phyloP scores from a whole-genome alignment of 176 grass and related monocot species.

The Echinochloa phyllopogon region DNA sequence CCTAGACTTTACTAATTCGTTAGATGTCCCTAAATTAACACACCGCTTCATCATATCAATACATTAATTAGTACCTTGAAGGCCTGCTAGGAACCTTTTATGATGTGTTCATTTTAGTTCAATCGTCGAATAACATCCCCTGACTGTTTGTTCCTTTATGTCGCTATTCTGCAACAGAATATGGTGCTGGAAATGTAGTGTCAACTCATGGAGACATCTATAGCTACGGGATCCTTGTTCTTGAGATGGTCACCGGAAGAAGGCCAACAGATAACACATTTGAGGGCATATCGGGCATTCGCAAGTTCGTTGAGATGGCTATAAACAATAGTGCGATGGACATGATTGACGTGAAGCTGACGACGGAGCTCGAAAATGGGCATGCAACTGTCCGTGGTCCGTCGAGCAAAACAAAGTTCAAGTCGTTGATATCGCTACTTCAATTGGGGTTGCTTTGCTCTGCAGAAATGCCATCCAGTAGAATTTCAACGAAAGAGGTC shows the following conservation, averaged over 20 bases:
- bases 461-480: too few relatives aligned
- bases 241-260: constrained; percentile 46
- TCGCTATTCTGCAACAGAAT: constrained; percentile 26
- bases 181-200: constrained; percentile 38
- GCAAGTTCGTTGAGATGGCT: constrained; percentile 8
- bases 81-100: too few relatives aligned
- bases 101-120: background rate
- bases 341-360: background rate
- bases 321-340: background rate
- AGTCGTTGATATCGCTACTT: too few relatives aligned
- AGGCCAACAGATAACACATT: constrained; percentile 39
- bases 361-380: background rate
- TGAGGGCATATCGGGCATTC: constrained; percentile 10
- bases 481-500: too few relatives aligned
- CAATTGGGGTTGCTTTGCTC: too few relatives aligned
- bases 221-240: constrained; percentile 45
- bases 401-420: too few relatives aligned
- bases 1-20: too few relatives aligned
- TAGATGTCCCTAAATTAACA: background rate
- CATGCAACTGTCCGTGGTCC: background rate
- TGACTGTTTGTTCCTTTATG: background rate
- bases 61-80: background rate
- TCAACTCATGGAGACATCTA: constrained; percentile 47
- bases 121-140: background rate
- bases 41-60: background rate